Percentiles rank a stretch among this genome's conserved stretches.
phyloP scores from a whole-genome alignment of 805 yeast species.

The Yamadazyma insecticola region DNA sequence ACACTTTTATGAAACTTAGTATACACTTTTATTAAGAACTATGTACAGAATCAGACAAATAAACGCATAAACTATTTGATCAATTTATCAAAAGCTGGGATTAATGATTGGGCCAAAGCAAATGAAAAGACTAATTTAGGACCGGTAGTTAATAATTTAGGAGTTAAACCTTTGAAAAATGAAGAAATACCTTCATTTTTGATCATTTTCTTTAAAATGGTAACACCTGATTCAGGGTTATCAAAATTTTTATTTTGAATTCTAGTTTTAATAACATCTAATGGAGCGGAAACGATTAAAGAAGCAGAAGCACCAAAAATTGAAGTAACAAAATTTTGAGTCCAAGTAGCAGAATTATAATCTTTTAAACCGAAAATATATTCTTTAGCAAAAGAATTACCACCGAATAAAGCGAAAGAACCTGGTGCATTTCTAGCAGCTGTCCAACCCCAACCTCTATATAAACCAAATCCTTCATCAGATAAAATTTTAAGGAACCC shows the following conservation, averaged over 20 bases:
- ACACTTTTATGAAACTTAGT: no score
- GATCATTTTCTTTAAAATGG: conserved; percentile 87
- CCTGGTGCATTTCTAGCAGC: conserved; percentile 99
- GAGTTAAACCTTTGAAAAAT: conserved; percentile 95
- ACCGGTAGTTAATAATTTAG: conserved; percentile 94
- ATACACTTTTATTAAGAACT: no score
- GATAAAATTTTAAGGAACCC: conserved; percentile 80
- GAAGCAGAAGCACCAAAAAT: conserved; percentile 97
- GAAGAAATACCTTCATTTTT: conserved; percentile 86
- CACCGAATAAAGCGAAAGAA: conserved; percentile 95
- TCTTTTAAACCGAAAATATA: conserved; percentile 83
- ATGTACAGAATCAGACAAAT: no score
- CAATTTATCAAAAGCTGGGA: conserved; percentile 88
- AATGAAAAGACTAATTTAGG: conserved; percentile 98
- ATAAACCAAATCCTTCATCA: conserved; percentile 91
- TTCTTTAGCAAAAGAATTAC: conserved; percentile 98
- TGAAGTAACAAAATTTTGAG: conserved; percentile 90
- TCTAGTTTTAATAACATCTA: conserved; percentile 97
- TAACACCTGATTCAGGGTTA: conserved; percentile 90
- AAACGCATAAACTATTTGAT: conserved; percentile 31
- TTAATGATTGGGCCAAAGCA: conserved; percentile 94
- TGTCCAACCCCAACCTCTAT: conserved; percentile 99
- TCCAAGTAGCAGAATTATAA: conserved; percentile 89
- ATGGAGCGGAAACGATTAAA: conserved; percentile 92
- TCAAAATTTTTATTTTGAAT: conserved; percentile 96